These are phyloP conservation scores for Tetrahymena borealis DNA, from an alignment of 73 alveolate species.

Conservation along the genomic window DNA sequence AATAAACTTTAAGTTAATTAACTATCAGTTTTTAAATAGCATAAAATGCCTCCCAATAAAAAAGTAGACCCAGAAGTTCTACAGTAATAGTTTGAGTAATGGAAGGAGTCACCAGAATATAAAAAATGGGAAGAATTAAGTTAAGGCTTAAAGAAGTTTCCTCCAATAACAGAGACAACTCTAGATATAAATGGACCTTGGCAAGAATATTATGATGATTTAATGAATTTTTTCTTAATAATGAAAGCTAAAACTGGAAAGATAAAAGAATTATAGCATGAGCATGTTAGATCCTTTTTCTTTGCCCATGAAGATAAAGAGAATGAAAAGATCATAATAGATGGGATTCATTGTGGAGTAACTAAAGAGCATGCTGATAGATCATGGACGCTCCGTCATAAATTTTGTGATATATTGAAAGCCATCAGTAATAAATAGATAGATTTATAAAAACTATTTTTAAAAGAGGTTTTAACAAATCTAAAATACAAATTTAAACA, in stretches of 20 bases:
- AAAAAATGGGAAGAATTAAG: neutral
- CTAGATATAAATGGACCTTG: neutral
- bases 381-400: neutral
- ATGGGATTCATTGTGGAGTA: neutral
- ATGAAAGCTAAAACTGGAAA: neutral
- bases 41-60: neutral
- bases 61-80: neutral
- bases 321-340: neutral
- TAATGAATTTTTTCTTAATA: neutral
- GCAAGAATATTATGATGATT: neutral
- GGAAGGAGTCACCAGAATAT: neutral
- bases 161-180: neutral
- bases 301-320: neutral
- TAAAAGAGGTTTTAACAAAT: neutral
- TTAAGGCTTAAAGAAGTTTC: neutral
- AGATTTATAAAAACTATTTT: neutral
- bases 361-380: neutral
- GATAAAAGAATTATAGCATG: neutral
- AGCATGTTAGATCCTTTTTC: neutral
- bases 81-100: neutral
- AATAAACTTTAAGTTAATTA: no score
- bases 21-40: no score
- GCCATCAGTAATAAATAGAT: neutral
- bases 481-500: no score
- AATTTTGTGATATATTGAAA: neutral